These are phyloP conservation scores for Elymus sibiricus DNA, from an alignment of 176 grass and related monocot genomes.

Conservation along the genomic window DNA sequence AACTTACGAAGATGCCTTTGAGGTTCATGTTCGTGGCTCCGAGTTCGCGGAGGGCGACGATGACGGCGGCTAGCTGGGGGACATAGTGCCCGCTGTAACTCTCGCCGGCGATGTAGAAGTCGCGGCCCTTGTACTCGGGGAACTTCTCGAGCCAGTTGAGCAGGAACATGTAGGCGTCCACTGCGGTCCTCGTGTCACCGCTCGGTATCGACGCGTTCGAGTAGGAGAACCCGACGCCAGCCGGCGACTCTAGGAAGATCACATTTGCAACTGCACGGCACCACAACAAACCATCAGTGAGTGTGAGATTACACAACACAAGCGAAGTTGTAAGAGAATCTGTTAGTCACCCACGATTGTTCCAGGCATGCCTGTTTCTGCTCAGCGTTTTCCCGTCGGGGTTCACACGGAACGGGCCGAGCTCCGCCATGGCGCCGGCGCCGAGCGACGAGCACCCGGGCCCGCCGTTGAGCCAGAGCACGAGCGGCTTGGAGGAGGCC, in stretches of 20 bases:
- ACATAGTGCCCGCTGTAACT: slow-evolving; percentile 56
- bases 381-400: slow-evolving; percentile 39
- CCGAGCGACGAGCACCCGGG: slow-evolving; percentile 56
- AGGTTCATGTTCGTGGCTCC: neutral
- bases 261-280: slow-evolving; percentile 41
- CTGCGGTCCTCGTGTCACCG: neutral
- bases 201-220: neutral
- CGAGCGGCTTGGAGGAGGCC: slow-evolving; percentile 39
- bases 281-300: neutral
- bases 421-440: slow-evolving; percentile 38
- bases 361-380: slow-evolving; percentile 50
- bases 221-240: slow-evolving; percentile 65
- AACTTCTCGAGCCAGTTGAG: slow-evolving; percentile 54
- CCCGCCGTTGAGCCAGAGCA: slow-evolving; percentile 71
- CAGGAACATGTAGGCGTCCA: slow-evolving; percentile 47
- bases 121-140: slow-evolving; percentile 51
- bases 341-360: slow-evolving; percentile 20
- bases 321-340: neutral
- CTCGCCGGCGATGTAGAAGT: slow-evolving; percentile 64
- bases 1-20: slow-evolving; percentile 47
- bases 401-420: slow-evolving; percentile 63
- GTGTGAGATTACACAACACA: no score
- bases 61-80: slow-evolving; percentile 38
- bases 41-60: neutral
- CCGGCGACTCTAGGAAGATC: slow-evolving; percentile 55